A percentile compares a stretch with the other conserved stretches of the same genome.
These are phyloP conservation scores for Cutaneotrichosporon curvatum DNA, from an alignment of 1,284 basidiomycete species.

Conservation along the genomic window DNA sequence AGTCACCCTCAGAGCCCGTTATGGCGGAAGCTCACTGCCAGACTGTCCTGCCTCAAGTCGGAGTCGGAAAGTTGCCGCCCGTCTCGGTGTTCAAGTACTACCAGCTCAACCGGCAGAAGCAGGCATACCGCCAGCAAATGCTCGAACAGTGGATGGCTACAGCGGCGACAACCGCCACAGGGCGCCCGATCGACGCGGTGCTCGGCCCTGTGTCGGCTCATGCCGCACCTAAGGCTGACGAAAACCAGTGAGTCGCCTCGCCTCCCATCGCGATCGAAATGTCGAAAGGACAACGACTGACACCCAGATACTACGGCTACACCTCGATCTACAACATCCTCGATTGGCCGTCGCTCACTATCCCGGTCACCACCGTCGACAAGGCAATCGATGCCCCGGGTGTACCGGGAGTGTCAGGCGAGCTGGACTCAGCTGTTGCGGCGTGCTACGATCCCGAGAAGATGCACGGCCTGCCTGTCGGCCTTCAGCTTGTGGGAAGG, in stretches of 20 bases:
- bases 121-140: no score
- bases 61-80: constrained; percentile 24
- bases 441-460: constrained; percentile 52
- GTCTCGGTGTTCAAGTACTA: constrained; percentile 40
- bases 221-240: no score
- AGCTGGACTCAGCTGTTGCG: background rate
- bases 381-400: constrained; percentile 50
- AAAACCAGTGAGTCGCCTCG: no score
- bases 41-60: constrained; percentile 1
- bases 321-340: constrained; percentile 21
- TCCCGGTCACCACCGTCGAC: constrained; percentile 57
- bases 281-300: no score
- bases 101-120: no score
- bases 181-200: no score
- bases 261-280: no score
- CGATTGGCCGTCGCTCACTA: constrained; percentile 57
- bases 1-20: constrained; percentile 14
- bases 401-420: constrained; percentile 25
- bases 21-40: constrained; percentile 1
- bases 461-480: constrained; percentile 56
- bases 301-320: constrained; percentile 2
- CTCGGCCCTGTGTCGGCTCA: no score
- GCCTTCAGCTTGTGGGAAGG: constrained; percentile 58
- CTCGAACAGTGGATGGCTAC: no score
- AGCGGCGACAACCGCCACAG: no score